Conservation (phyloP, 768 basidiomycete genomes). For the Scleroderma citrinum region DNA sequence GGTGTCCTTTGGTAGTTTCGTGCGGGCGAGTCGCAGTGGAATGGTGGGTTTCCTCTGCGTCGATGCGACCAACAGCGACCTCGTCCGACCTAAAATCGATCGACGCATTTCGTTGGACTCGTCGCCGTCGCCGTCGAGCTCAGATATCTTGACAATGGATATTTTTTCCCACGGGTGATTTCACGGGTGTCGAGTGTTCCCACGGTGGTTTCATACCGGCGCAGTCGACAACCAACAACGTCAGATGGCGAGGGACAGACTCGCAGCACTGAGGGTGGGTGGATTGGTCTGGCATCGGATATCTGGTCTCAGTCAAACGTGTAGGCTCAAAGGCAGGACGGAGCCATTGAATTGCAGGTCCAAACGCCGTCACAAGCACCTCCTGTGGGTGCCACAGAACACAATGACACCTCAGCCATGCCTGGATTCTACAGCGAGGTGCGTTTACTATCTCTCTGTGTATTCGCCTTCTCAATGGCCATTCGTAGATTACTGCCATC, state of each 20-base stretch:
- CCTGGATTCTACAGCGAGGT: slow-evolving; percentile 31
- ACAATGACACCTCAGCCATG: slow-evolving; percentile 22
- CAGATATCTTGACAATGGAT: not conserved
- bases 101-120: slow-evolving; percentile 39
- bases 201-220: not conserved
- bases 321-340: slow-evolving; percentile 49
- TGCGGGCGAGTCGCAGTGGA: slow-evolving; percentile 15
- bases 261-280: slow-evolving; percentile 76
- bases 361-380: slow-evolving; percentile 5
- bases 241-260: slow-evolving; percentile 63
- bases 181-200: not conserved
- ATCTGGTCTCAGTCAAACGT: slow-evolving; percentile 56
- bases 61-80: slow-evolving; percentile 54
- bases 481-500: slow-evolving; percentile 40
- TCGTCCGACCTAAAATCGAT: slow-evolving; percentile 76
- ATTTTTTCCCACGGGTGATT: not conserved
- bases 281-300: slow-evolving; percentile 33
- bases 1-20: slow-evolving; percentile 18
- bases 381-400: slow-evolving; percentile 3
- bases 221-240: no score
- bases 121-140: not conserved
- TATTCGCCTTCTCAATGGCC: not conserved
- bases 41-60: slow-evolving; percentile 2
- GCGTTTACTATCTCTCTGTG: no score
- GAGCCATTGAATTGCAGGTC: slow-evolving; percentile 24